Evolutionary conservation across 2,329 filamentous ascomycete genomes (phyloP).

Genomic region (Sporothrix pallida): DNA sequence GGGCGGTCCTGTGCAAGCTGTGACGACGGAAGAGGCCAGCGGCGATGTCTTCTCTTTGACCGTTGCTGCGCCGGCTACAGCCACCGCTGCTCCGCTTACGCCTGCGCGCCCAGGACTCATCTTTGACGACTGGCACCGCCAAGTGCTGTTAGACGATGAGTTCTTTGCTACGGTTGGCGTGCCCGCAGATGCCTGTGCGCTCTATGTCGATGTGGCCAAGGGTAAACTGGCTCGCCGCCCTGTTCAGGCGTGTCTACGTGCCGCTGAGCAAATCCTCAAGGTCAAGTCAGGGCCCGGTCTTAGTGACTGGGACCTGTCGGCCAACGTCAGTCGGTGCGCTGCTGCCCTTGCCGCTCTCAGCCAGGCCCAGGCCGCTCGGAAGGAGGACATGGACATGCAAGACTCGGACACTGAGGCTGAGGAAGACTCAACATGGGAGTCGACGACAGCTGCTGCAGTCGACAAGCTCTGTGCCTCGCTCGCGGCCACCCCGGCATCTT

Average conservation of each 20-base stretch:
- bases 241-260: constrained; percentile 38
- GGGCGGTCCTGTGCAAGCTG: background rate
- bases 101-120: constrained; percentile 40
- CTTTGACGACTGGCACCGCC: constrained; percentile 52
- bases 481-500: constrained; percentile 43
- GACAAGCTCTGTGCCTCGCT: constrained; percentile 47
- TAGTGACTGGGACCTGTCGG: constrained; percentile 39
- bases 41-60: background rate
- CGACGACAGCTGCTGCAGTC: constrained; percentile 44
- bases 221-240: constrained; percentile 33
- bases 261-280: constrained; percentile 41
- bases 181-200: constrained; percentile 47
- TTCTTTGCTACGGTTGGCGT: constrained; percentile 50
- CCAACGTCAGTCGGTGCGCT: constrained; percentile 47
- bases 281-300: background rate
- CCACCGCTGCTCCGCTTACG: background rate
- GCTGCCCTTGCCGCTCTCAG: constrained; percentile 44
- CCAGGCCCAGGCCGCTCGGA: constrained; percentile 26
- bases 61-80: background rate
- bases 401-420: background rate
- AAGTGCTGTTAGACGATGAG: constrained; percentile 43
- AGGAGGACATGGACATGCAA: constrained; percentile 33
- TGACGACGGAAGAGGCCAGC: background rate
- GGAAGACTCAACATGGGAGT: constrained; percentile 19
- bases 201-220: constrained; percentile 46